Conservation (phyloP, 495 filamentous ascomycete species). For the Baudoinia panamericana region DNA sequence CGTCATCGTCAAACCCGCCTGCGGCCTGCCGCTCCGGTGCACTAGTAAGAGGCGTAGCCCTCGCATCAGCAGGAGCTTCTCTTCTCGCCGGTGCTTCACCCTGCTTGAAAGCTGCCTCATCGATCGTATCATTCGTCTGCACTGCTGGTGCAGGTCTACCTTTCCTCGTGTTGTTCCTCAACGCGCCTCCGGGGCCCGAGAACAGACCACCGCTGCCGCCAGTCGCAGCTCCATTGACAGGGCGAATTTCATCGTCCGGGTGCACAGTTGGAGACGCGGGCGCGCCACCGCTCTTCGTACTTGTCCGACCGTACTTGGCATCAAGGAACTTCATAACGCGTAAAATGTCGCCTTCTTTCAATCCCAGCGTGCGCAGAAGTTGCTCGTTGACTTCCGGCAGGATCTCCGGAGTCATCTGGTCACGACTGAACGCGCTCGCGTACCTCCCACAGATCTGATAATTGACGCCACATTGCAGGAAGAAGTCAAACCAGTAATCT, state of each 20-base stretch:
- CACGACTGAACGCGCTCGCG: conserved; percentile 68
- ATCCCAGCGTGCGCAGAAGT: conserved; percentile 67
- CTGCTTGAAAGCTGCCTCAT: conserved; percentile 65
- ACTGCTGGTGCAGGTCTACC: conserved; percentile 74
- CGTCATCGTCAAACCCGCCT: conserved; percentile 84
- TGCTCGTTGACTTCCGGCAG: conserved; percentile 73
- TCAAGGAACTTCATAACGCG: conserved; percentile 87
- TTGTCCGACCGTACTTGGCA: conserved; percentile 59
- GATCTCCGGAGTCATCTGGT: conserved; percentile 90
- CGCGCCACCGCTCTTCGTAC: conserved; percentile 49
- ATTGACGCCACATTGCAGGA: conserved; percentile 79
- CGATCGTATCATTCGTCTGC: conserved; percentile 72
- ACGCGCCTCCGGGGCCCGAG: conserved; percentile 72
- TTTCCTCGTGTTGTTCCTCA: conserved; percentile 93
- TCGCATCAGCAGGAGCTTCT: conserved; percentile 41
- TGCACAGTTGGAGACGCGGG: conserved; percentile 16
- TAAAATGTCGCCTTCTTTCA: conserved; percentile 93
- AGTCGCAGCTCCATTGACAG: conserved; percentile 30
- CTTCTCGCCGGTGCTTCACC: neutral
- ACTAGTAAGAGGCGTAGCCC: conserved; percentile 38
- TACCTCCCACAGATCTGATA: conserved; percentile 90
- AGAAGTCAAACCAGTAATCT: conserved; percentile 99
- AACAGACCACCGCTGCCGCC: conserved; percentile 57
- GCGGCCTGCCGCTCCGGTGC: conserved; percentile 30
- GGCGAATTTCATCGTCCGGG: conserved; percentile 21